Evolutionary conservation across 306 rosid species (phyloP).

Genomic region (Ormosia emarginata): DNA sequence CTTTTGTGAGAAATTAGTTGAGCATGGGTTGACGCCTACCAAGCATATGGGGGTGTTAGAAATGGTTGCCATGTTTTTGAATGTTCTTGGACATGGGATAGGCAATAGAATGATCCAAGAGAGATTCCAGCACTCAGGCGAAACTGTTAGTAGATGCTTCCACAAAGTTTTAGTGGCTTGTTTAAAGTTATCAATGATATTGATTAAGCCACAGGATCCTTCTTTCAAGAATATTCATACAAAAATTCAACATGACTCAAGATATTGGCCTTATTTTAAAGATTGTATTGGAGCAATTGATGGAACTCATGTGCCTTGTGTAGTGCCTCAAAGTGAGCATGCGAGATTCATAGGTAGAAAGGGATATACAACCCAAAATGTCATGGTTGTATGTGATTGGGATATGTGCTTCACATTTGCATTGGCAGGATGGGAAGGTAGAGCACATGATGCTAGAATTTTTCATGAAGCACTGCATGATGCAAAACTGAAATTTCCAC

Average conservation of each 20-base stretch:
- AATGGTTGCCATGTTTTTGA: not conserved
- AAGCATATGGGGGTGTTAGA: not conserved
- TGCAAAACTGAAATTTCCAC: not conserved
- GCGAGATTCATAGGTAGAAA: not conserved
- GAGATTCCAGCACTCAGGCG: not conserved
- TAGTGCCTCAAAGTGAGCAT: not conserved
- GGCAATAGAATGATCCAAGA: not conserved
- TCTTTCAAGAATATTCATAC: not conserved
- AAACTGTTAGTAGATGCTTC: not conserved
- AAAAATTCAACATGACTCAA: not conserved
- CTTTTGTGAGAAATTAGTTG: not conserved
- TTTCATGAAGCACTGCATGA: not conserved
- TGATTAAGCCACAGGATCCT: not conserved
- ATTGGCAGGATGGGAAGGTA: not conserved
- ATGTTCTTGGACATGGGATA: not conserved
- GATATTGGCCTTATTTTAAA: not conserved
- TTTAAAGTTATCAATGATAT: not conserved
- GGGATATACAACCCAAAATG: not conserved
- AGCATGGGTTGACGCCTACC: not conserved
- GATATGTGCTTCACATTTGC: not conserved
- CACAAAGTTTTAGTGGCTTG: not conserved
- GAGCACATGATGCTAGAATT: not conserved
- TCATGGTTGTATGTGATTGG: not conserved
- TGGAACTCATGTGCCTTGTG: not conserved
- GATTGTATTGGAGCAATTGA: not conserved